These are phyloP conservation scores for Aspergillus tamarii DNA, from an alignment of 2,329 filamentous ascomycete genomes.

Conservation along the genomic window DNA sequence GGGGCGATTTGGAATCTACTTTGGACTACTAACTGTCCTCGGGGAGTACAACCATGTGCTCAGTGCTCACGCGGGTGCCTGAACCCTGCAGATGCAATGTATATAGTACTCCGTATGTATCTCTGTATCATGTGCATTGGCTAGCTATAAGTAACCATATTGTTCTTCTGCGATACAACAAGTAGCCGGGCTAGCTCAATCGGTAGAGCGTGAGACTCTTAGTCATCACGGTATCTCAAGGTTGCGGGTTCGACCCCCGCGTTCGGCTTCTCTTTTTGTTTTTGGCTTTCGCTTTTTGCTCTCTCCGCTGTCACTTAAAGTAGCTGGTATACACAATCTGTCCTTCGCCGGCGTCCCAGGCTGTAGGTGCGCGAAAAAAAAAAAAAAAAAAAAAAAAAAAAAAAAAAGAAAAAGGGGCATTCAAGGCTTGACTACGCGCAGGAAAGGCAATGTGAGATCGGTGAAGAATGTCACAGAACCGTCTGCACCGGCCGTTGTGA, in stretches of 20 bases:
- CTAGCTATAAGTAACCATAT: neutral
- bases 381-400: no score
- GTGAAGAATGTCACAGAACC: constrained; percentile 33
- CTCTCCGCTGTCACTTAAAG: neutral
- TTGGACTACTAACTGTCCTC: no score
- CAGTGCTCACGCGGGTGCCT: neutral
- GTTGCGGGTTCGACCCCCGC: constrained; percentile 47
- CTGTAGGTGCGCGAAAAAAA: neutral
- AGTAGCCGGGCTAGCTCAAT: constrained; percentile 54
- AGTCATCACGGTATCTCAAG: constrained; percentile 35
- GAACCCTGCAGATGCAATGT: neutral
- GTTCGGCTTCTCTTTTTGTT: constrained; percentile 35
- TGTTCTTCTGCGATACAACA: neutral
- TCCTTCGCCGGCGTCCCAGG: neutral
- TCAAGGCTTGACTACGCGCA: constrained; percentile 33
- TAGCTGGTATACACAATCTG: neutral
- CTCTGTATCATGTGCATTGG: neutral
- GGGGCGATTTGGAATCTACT: neutral
- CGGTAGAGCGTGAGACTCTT: constrained; percentile 56
- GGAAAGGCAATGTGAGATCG: constrained; percentile 32
- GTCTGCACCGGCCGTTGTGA: constrained; percentile 23
- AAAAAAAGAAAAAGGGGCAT: no score
- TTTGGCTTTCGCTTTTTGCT: neutral
- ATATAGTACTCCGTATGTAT: no score
- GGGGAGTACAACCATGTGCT: neutral